Percentiles rank a stretch among this genome's conserved stretches.
Conservation (phyloP, 2,329 filamentous ascomycete genomes). For the Hymenoscyphus fructigenus region DNA sequence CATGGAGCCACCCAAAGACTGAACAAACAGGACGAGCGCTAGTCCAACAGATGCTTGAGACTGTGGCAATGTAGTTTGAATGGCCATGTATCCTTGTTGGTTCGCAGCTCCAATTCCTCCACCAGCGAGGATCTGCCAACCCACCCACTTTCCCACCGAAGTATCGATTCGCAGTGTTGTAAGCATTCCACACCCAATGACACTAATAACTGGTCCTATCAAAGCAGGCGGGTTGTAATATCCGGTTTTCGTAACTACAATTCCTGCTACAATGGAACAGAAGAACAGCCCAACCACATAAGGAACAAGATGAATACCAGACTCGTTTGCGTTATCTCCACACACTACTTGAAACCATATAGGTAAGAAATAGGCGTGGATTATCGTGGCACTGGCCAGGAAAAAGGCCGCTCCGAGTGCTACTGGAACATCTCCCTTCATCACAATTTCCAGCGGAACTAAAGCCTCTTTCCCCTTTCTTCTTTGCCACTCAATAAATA, state of each 20-base stretch:
- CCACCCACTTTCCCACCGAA: constrained; percentile 48
- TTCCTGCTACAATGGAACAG: constrained; percentile 35
- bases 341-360: constrained; percentile 33
- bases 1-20: constrained; percentile 46
- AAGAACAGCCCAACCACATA: constrained; percentile 30
- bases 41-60: constrained; percentile 45
- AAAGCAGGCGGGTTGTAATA: constrained; percentile 34
- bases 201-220: constrained; percentile 18
- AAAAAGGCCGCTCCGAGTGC: constrained; percentile 30
- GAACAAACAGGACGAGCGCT: constrained; percentile 43
- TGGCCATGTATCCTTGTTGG: constrained; percentile 33
- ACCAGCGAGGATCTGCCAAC: constrained; percentile 39
- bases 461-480: constrained; percentile 47
- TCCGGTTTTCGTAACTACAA: constrained; percentile 35
- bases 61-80: constrained; percentile 33
- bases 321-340: constrained; percentile 18
- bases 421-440: constrained; percentile 37
- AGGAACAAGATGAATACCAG: constrained; percentile 30
- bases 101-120: constrained; percentile 33
- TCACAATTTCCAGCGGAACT: constrained; percentile 43
- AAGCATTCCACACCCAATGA: constrained; percentile 27
- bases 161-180: constrained; percentile 39
- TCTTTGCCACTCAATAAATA: constrained; percentile 37
- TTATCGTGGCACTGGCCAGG: constrained; percentile 33
- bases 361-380: constrained; percentile 36